Evolutionary conservation across 164 flowering plant species (phyloP).

Genomic region (Dillenia suffruticosa): DNA sequence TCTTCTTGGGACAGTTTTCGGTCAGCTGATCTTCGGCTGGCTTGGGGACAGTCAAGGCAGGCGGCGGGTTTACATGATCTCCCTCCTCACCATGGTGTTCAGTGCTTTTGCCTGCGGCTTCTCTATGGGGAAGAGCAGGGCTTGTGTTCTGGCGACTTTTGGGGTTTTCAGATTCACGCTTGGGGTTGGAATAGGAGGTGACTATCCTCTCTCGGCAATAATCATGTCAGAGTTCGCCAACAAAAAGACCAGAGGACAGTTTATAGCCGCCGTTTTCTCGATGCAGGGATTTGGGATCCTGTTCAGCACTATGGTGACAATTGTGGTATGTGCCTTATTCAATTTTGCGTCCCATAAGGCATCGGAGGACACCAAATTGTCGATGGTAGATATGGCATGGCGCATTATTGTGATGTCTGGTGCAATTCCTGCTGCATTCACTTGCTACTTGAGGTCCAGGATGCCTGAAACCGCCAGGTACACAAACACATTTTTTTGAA

Average conservation of each 20-base stretch:
- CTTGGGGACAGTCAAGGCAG: slow-evolving; percentile 49
- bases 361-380: slow-evolving; percentile 5
- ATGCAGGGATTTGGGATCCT: slow-evolving; percentile 75
- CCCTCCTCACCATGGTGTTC: slow-evolving; percentile 34
- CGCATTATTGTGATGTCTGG: slow-evolving; percentile 39
- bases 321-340: slow-evolving; percentile 32
- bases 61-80: slow-evolving; percentile 27
- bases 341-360: slow-evolving; percentile 2
- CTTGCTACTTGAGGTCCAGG: slow-evolving; percentile 54
- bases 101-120: slow-evolving; percentile 38
- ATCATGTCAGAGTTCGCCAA: slow-evolving; percentile 31
- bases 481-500: background rate
- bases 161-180: slow-evolving; percentile 24
- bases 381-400: slow-evolving; percentile 41
- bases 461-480: slow-evolving; percentile 85
- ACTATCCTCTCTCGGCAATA: slow-evolving; percentile 22
- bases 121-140: slow-evolving; percentile 31
- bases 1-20: slow-evolving; percentile 42
- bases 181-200: slow-evolving; percentile 26
- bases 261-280: slow-evolving; percentile 30
- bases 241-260: slow-evolving; percentile 20
- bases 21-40: slow-evolving; percentile 42
- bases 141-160: slow-evolving; percentile 27
- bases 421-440: slow-evolving; percentile 19
- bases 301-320: slow-evolving; percentile 40